Evolutionary conservation across 495 filamentous ascomycete species (phyloP).

Genomic region (Podospora comata): DNA sequence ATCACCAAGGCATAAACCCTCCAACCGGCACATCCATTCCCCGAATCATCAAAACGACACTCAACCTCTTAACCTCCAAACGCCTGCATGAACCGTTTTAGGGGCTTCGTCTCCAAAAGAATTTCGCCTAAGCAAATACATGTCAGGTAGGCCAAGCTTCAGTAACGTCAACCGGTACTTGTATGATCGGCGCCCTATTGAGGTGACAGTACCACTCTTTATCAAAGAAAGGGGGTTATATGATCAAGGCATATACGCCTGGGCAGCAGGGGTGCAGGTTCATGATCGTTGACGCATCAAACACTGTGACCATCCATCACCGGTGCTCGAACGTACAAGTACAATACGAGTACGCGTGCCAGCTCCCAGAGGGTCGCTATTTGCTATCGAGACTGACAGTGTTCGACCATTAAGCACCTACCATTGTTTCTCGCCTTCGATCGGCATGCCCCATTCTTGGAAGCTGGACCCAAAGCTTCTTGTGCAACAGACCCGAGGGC

Average conservation of each 20-base stretch:
- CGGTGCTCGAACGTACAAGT: background rate
- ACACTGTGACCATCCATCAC: background rate
- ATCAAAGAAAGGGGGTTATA: background rate
- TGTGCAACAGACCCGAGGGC: too few species aligned
- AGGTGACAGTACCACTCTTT: background rate
- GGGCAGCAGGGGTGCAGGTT: background rate
- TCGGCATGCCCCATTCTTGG: background rate
- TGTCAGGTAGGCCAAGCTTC: background rate
- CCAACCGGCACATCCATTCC: slow-evolving; percentile 3
- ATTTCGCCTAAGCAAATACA: background rate
- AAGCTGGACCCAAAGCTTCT: too few species aligned
- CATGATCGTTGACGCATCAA: background rate
- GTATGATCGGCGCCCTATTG: slow-evolving; percentile 15
- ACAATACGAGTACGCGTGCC: background rate
- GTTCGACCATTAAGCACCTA: background rate
- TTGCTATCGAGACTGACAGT: background rate
- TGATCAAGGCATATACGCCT: background rate
- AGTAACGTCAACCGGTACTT: background rate
- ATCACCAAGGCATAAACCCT: background rate
- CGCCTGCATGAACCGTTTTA: slow-evolving; percentile 20
- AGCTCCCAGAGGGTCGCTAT: too few species aligned
- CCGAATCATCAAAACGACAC: slow-evolving; percentile 8
- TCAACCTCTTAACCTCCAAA: background rate
- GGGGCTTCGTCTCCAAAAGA: slow-evolving; percentile 4
- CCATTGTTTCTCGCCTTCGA: background rate